Evolutionary conservation across 495 filamentous ascomycete genomes (phyloP), one percentile per base, ranked within the genome.

Genomic region (Lasiosphaeria hispida): DNA sequence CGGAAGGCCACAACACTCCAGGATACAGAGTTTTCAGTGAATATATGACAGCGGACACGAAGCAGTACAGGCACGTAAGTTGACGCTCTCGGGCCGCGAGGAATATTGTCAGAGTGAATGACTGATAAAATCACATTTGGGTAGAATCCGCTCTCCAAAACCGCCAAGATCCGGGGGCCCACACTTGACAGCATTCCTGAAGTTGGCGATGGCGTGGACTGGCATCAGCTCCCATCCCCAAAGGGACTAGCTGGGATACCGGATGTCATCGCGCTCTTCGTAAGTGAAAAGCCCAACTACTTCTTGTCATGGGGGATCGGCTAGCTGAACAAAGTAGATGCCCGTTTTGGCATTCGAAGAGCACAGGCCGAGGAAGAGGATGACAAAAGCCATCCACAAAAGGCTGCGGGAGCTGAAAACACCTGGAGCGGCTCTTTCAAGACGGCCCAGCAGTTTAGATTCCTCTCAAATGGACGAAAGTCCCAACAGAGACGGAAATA

Each of bases 341-440:
- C 49, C 49, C 11, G 33, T 52, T 18, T 18, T 52, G 13, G 33
- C 49, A n/a, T 52, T 34, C 11, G 49, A 52, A 35, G 10, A 52
- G 33, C 49, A 52, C 49, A 52, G 49, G 33, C 10, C 10, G 6
- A 33, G 49, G 18, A 40, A 40, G 10, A 11, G 3, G 49, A 52
- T 52, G 49, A 14, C 34, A 13, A 15, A 19, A 3, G 49, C 49
- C 34, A 52, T 52, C 10, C 33, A 35, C 7, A 33, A 33, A 14
- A 40, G 13, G 10, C 11, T 40, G 3, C 37, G 38, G 19, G 23
- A 30, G 5, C 23, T 30, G 23, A 30, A 30, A 30, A 30, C 23
- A 30, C 23, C 23, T 5, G 23, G 5, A 30, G 5, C 23, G 23
- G 23, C 2, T 30, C 23, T 30, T 30, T 14, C 33, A n/a, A 30